phyloP scores from a whole-genome alignment of 2,329 filamentous ascomycete species.

The Ascochyta clinopodiicola region DNA sequence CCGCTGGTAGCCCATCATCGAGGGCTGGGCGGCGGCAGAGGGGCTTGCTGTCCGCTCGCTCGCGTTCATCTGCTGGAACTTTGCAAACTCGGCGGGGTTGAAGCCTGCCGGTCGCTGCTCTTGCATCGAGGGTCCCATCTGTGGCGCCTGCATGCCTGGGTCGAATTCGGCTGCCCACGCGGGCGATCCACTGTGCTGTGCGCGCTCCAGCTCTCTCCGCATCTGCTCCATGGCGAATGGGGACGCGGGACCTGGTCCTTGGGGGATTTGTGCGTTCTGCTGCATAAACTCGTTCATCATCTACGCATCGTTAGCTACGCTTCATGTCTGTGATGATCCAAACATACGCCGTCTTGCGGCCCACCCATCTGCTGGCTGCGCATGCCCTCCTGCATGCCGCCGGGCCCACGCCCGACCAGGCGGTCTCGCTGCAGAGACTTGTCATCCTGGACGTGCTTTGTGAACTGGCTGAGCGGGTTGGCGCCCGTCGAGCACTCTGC shows the following conservation, averaged over 20 bases:
- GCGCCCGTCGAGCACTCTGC: slow-evolving; percentile 95
- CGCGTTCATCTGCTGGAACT: slow-evolving; percentile 73
- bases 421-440: slow-evolving; percentile 92
- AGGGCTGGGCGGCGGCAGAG: slow-evolving; percentile 49
- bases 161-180: slow-evolving; percentile 71
- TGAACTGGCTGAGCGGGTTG: slow-evolving; percentile 96
- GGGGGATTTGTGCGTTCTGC: slow-evolving; percentile 69
- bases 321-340: too few species aligned
- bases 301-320: slow-evolving; percentile 53
- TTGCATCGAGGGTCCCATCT: slow-evolving; percentile 75
- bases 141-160: slow-evolving; percentile 63
- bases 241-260: slow-evolving; percentile 58
- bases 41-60: slow-evolving; percentile 67
- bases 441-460: slow-evolving; percentile 96
- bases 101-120: slow-evolving; percentile 64
- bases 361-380: slow-evolving; percentile 72
- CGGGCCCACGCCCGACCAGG: slow-evolving; percentile 76
- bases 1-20: slow-evolving; percentile 62
- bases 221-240: slow-evolving; percentile 73
- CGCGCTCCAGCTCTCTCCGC: slow-evolving; percentile 66
- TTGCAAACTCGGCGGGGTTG: slow-evolving; percentile 82
- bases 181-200: slow-evolving; percentile 60
- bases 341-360: slow-evolving; percentile 66
- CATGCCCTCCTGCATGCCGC: slow-evolving; percentile 76
- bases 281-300: slow-evolving; percentile 95